Base-by-base conservation (phyloP, 805 yeast genomes). In the Wickerhamiella lipophila region DNA sequence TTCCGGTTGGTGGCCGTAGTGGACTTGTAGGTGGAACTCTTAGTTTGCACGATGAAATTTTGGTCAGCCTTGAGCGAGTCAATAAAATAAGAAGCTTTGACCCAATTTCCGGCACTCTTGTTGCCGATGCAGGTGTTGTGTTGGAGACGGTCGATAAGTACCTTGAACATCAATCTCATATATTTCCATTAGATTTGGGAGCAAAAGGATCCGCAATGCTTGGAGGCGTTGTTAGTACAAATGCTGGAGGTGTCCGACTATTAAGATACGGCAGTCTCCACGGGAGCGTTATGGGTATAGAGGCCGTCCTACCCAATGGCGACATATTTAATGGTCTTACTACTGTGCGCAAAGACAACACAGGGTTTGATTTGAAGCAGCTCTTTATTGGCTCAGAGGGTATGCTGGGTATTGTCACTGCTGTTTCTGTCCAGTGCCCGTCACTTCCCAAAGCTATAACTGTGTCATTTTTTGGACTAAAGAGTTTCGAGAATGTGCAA, bases 1-100 rank as follows among this genome's bases (percentile, higher is more conserved):
- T 86, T 8, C 96, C 97, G 13, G 96, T 89, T 67, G 96, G 96
- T 61, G 97, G 97, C 57, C 88, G 89, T 66, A 89, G 96, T 1
- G 96, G 96, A 23, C 73, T 88, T 42, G 97, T 88, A 38, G 97
- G 96, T 55, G 97, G 96, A 3, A 82, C 95, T 4, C 77, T 80
- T 16, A 96, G 96, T 0, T 80, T 88, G 0, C 88, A 86, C 64
- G 97, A 88, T 64, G 97, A 88, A 66, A 76, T 88, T 45, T 75
- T 88, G 21, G 56, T 88, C 21, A 81, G 86, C 2, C 67, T 87
- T 44, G 67, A 82, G 30, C 75, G 73, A 58, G 58, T 89, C 70
- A 85, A 85, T 71, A 74, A 81, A 60, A 74, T 89, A 47, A 76
- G 95, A 62, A 75, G 83, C 1, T 89, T 88, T 62, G 96, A 88